These are phyloP conservation scores for Aristolochia californica DNA, from an alignment of 164 flowering plant species.

Conservation along the genomic window DNA sequence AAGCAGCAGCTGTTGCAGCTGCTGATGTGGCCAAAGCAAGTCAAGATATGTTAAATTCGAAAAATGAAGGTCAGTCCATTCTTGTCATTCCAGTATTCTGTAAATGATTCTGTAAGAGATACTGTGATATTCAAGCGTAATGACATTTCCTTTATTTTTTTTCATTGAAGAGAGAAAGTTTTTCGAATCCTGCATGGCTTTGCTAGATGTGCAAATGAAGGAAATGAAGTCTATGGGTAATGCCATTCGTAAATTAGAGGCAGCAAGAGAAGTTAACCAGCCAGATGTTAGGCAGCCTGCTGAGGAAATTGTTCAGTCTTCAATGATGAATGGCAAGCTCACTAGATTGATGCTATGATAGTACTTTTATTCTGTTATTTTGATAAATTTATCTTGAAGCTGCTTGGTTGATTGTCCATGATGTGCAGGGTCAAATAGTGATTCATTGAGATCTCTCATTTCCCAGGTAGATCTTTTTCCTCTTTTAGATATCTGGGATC, in stretches of 20 bases:
- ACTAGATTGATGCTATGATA: background rate
- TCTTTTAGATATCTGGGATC: background rate
- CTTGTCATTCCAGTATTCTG: background rate
- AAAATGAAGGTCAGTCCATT: conserved; percentile 49
- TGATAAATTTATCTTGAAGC: background rate
- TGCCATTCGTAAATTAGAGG: conserved; percentile 59
- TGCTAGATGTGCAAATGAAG: conserved; percentile 57
- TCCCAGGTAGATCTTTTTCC: conserved; percentile 30
- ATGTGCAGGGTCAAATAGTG: conserved; percentile 30
- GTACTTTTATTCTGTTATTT: background rate
- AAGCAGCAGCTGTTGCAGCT: conserved; percentile 89
- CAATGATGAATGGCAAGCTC: conserved; percentile 13
- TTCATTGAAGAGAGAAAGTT: conserved; percentile 49
- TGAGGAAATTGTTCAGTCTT: conserved; percentile 9
- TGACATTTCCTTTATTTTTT: conserved; percentile 2
- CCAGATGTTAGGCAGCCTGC: conserved; percentile 11
- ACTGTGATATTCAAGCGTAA: background rate
- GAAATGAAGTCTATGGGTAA: conserved; percentile 76
- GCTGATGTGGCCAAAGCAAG: conserved; percentile 82
- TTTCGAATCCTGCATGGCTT: conserved; percentile 41
- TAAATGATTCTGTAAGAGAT: background rate
- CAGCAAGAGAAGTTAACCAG: conserved; percentile 18
- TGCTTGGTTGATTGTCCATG: background rate
- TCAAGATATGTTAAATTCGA: conserved; percentile 67
- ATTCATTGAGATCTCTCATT: conserved; percentile 12